Evolutionary conservation across 2,329 filamentous ascomycete genomes (phyloP), one percentile per base, ranked within the genome.

Genomic region (Tolypocladium sp.): DNA sequence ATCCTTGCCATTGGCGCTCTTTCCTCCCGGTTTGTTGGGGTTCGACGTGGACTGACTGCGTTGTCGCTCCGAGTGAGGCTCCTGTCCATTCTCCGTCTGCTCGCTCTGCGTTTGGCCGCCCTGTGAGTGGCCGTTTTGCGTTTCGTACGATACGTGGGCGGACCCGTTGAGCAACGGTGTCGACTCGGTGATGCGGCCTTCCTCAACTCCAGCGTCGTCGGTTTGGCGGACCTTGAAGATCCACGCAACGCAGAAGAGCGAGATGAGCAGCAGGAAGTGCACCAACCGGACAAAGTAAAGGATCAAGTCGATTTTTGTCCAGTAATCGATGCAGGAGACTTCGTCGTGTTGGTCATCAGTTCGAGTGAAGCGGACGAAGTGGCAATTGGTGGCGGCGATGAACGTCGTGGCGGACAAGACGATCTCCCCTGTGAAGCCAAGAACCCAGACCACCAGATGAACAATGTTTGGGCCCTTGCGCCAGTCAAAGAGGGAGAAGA

Each of bases 401-500:
- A 90, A 77, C 37, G 89, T 90, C 57, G 85, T 82, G 55, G 82
- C 80, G 61, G 94, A 79, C 42, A 97, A 85, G 56, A 86, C 76
- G 30, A 88, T 66, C 72, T 99, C 94, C 62, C 91, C 81, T 33
- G 83, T 72, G n/a, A 91, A 71, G 33, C 87, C 87, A 51, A 91
- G 74, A 49, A 81, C 71, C 94, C 94, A 99, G 66, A 91, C 86
- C 54, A 88, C 74, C 59, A 93, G 82, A 73, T 97, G 92, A 57
- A 90, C 86, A 54, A 86, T 78, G 56, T 88, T 92, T 0, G 94
- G 94, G 15, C 90, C 90, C 40, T 91, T 87, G 62, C 84, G 86
- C 69, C 89, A 89, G 72, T 97, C 92, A 67, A 96, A 81, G 59
- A 97, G 82, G 37, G 92, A 92, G 68, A 97, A 88, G 64, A 95